Conservation (phyloP, 1,284 basidiomycete genomes). For the Moesziomyces aphidis region DNA sequence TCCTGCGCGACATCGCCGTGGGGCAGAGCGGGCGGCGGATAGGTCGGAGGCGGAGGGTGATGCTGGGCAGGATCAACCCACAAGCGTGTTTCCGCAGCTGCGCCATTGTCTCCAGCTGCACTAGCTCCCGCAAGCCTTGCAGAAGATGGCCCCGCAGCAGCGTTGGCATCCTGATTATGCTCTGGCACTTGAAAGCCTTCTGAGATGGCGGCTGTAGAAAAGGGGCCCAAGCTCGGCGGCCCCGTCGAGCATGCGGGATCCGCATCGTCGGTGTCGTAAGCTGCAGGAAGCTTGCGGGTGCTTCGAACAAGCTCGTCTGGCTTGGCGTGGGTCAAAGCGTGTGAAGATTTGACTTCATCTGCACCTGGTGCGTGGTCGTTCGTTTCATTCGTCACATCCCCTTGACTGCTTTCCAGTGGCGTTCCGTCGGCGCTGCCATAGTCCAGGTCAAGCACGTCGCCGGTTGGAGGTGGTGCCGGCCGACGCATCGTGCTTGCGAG, state of each 20-base stretch:
- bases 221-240: neutral
- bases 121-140: neutral
- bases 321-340: neutral
- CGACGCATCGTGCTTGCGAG: constrained; percentile 28
- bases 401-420: neutral
- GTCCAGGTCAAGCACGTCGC: constrained; percentile 35
- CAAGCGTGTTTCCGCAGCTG: neutral
- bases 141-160: constrained; percentile 13
- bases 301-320: neutral
- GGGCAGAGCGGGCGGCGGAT: constrained; percentile 21
- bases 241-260: neutral
- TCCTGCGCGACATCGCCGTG: neutral
- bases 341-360: constrained; percentile 14
- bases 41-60: constrained; percentile 15
- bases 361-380: neutral
- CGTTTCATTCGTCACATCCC: neutral
- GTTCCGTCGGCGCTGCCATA: constrained; percentile 32
- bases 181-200: constrained; percentile 3
- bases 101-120: neutral
- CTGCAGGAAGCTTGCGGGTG: constrained; percentile 17
- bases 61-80: constrained; percentile 4
- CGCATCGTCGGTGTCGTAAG: constrained; percentile 20
- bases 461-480: constrained; percentile 18
- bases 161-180: neutral
- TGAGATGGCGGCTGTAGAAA: neutral